Evolutionary conservation across 129 eudicot species (phyloP), one percentile per base, ranked within the genome.

Genomic region (Ambrosia artemisiifolia): DNA sequence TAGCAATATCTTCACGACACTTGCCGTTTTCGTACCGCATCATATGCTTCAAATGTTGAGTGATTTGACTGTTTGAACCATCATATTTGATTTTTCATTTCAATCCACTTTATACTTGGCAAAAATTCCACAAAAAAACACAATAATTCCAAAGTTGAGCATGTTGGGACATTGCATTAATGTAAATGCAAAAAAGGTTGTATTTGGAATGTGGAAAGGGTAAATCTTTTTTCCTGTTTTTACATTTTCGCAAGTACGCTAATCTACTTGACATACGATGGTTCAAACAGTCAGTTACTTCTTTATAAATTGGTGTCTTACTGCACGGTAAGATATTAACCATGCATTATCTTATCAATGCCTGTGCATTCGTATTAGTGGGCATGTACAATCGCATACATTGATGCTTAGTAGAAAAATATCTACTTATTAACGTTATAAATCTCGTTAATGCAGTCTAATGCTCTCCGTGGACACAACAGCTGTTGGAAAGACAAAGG

Each of bases 361-460:
- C 28, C 28, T 24, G 28, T 24, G 28, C 28, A 24, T 24, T 24
- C 28, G 28, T 24, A 24, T 24, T 24, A 24, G 11, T 9, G 35
- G 11, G 34, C 19, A 56, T 24, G 35, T 56, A 19, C 35, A 56
- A 3, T 56, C 35, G 24, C 63, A 19, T 56, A 56, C 34, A 19
- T 19, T 17, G 32, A 63, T 7, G 18, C 43, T 33, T 35, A 47
- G 71, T 50, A 63, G 34, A 34, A 1, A 48, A 35, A 6, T 63
- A 17, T 65, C 54, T 35, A 18, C 42, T 53, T 65, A 5, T 59
- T 75, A 76, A 24, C 72, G 40, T 34, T 17, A 7, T 32, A n/a
- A 63, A 75, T 74, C 48, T 64, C 63, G 20, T 55, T 59, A 61
- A 16, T 82, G 85, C 88, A 93, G 98, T 79, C 92, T 78, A 90